These are phyloP conservation scores for Alternaria arborescens DNA, from an alignment of 2,329 filamentous ascomycete species.

Conservation along the genomic window DNA sequence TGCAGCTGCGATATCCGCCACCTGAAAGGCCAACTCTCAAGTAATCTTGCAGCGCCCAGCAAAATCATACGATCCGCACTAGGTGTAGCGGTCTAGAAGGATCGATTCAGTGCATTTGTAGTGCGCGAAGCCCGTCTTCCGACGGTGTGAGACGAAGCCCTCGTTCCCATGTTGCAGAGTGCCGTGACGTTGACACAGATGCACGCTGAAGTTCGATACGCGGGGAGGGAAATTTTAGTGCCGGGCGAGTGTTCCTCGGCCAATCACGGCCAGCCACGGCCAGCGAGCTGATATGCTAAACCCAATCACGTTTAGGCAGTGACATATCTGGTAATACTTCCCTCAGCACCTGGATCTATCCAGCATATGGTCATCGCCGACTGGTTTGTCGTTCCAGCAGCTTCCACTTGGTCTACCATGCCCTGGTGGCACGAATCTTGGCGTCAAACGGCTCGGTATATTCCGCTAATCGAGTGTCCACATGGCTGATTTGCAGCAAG, in stretches of 20 bases:
- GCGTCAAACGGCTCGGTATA: not conserved
- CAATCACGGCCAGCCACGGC: not conserved
- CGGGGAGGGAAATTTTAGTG: not conserved
- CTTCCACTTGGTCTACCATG: not conserved
- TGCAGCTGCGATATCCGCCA: conserved; percentile 6
- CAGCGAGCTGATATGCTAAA: not conserved
- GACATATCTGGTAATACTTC: not conserved
- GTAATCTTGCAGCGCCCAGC: conserved; percentile 4
- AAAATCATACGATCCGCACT: conserved; percentile 1
- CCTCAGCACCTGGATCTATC: not conserved
- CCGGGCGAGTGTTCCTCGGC: not conserved
- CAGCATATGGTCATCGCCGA: conserved; percentile 1
- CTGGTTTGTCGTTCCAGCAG: not conserved
- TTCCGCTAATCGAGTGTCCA: not conserved
- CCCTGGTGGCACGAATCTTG: not conserved
- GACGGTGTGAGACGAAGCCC: conserved; percentile 7
- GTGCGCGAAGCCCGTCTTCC: not conserved
- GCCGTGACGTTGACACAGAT: conserved; percentile 3
- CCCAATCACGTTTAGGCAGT: not conserved
- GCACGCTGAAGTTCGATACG: not conserved
- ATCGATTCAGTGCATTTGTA: not conserved
- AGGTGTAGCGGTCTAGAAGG: not conserved
- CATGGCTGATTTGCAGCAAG: conserved; percentile 1
- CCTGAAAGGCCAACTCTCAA: not conserved
- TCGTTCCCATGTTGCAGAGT: conserved; percentile 10